Evolutionary conservation across 306 rosid species (phyloP).

Genomic region (cucumber (Cucumis sativus)): DNA sequence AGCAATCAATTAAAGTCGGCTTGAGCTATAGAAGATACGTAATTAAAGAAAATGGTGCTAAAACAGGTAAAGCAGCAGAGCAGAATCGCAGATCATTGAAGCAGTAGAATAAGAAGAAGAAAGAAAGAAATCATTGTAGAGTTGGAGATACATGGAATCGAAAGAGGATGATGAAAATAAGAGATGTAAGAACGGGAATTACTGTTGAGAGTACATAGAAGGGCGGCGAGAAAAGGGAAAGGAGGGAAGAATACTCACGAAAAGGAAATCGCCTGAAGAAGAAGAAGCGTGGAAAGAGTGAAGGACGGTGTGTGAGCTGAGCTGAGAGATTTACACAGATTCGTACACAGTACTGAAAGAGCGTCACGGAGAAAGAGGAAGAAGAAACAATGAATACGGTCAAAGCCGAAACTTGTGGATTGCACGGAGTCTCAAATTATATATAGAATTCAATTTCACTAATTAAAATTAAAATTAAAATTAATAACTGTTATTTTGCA

Average conservation of each 20-base stretch:
- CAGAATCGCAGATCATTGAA: neutral
- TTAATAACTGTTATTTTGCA: neutral
- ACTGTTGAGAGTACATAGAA: neutral
- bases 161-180: neutral
- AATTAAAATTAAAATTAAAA: slow-evolving; percentile 18
- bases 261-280: slow-evolving; percentile 6
- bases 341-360: slow-evolving; percentile 9
- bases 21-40: neutral
- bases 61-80: neutral
- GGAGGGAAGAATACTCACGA: neutral
- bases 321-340: neutral
- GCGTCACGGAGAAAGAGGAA: slow-evolving; percentile 34
- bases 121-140: neutral
- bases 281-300: neutral
- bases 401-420: slow-evolving; percentile 31
- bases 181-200: neutral
- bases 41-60: neutral
- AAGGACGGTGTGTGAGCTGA: neutral
- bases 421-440: slow-evolving; percentile 43
- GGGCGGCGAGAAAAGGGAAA: neutral
- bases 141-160: neutral
- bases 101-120: neutral
- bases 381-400: slow-evolving; percentile 21
- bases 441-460: slow-evolving; percentile 50
- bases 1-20: neutral